Conservation (phyloP, 2,329 filamentous ascomycete genomes). For the Aureobasidium lini region DNA sequence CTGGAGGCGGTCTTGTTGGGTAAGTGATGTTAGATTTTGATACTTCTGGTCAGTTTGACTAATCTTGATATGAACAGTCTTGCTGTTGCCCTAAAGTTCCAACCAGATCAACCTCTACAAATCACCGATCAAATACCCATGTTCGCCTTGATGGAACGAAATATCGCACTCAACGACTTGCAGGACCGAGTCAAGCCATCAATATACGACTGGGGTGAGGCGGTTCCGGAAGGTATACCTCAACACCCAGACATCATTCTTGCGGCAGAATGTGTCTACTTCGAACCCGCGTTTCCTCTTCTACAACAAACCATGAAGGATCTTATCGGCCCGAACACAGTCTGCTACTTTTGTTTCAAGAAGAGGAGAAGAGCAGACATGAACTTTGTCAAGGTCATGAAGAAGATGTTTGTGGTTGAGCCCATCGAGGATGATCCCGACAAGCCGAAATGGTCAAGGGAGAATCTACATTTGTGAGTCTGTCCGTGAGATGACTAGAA, state of each 20-base stretch:
- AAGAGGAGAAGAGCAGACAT: conserved; percentile 67
- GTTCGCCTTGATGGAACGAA: conserved; percentile 76
- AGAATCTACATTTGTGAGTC: conserved; percentile 45
- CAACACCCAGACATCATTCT: conserved; percentile 70
- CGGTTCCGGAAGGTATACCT: conserved; percentile 33
- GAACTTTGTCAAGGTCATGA: conserved; percentile 44
- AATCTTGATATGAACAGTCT: conserved; percentile 32
- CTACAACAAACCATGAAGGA: conserved; percentile 70
- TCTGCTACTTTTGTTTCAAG: conserved; percentile 92
- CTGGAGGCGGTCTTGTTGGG: conserved; percentile 81
- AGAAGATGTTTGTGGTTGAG: conserved; percentile 41
- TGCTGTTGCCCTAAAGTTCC: conserved; percentile 50
- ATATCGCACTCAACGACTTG: conserved; percentile 74
- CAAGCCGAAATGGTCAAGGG: conserved; percentile 35
- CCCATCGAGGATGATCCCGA: conserved; percentile 44
- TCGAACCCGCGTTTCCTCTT: conserved; percentile 88
- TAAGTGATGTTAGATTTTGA: conserved; percentile 20
- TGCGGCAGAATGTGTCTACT: conserved; percentile 96
- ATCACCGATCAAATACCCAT: conserved; percentile 87
- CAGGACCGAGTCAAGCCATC: conserved; percentile 54
- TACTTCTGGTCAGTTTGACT: background rate
- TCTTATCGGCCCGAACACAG: conserved; percentile 55
- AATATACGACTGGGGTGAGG: conserved; percentile 69
- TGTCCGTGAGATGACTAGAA: too few relatives aligned
- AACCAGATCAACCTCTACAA: conserved; percentile 52